These are phyloP conservation scores for Bimuria novae-zelandiae DNA, from an alignment of 2,329 filamentous ascomycete species.

Conservation along the genomic window DNA sequence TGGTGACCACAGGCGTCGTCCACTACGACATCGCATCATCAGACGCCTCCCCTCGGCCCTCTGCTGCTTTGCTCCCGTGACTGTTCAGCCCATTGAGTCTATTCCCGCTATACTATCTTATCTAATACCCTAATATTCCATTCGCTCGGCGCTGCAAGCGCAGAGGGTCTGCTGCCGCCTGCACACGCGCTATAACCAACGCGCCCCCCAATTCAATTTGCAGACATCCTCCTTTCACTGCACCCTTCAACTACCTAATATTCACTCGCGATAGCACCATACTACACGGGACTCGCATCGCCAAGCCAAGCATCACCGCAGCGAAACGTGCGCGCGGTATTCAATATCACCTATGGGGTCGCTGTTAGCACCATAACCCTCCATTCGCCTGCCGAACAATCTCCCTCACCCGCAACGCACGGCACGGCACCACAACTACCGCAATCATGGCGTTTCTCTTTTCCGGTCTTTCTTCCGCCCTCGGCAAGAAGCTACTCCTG, in stretches of 20 bases:
- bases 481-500: conserved; percentile 86
- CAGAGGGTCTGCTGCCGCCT: conserved; percentile 16
- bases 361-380: conserved; percentile 31
- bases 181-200: conserved; percentile 6
- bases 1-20: neutral
- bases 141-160: neutral
- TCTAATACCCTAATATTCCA: neutral
- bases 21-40: neutral
- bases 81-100: too few relatives aligned
- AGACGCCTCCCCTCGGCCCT: too few relatives aligned
- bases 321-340: neutral
- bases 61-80: too few relatives aligned
- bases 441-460: conserved; percentile 63
- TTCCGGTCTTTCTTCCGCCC: conserved; percentile 70
- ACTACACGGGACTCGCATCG: neutral
- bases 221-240: neutral
- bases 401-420: conserved; percentile 9
- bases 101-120: too few relatives aligned
- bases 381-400: conserved; percentile 22
- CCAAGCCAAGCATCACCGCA: neutral
- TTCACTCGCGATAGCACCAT: neutral
- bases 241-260: neutral
- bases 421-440: conserved; percentile 12
- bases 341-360: conserved; percentile 36
- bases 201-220: conserved; percentile 1